Conservation (phyloP, 108 stramenopile genomes). For the Cylindrotheca closterium region DNA sequence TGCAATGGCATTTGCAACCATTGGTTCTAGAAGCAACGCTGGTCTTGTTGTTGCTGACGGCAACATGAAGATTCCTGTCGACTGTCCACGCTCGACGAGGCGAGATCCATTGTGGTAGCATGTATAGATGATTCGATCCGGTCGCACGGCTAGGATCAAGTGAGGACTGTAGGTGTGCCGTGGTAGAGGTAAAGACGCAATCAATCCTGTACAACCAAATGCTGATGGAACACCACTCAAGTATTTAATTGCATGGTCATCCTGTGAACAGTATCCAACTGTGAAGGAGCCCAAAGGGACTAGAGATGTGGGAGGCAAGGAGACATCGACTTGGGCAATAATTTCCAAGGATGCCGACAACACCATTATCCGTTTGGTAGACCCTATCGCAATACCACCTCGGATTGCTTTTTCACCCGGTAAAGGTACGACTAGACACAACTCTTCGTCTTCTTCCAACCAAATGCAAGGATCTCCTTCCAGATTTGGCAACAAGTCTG, state of each 20-base stretch:
- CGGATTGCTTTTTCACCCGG: conserved; percentile 42
- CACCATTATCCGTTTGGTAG: conserved; percentile 66
- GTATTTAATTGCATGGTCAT: conserved; percentile 53
- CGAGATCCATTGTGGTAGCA: conserved; percentile 43
- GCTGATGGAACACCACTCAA: conserved; percentile 55
- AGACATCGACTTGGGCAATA: conserved; percentile 39
- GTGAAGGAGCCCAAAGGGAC: conserved; percentile 76
- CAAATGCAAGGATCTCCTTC: conserved; percentile 43
- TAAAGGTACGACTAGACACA: conserved; percentile 53
- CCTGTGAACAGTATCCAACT: conserved; percentile 59
- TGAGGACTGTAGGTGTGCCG: conserved; percentile 28
- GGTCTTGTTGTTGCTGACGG: conserved; percentile 64
- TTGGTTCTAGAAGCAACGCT: conserved; percentile 72
- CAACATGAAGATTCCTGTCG: conserved; percentile 43
- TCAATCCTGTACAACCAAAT: conserved; percentile 47
- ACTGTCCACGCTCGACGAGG: conserved; percentile 53
- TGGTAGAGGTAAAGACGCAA: conserved; percentile 54
- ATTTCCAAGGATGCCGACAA: conserved; percentile 49
- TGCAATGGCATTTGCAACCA: conserved; percentile 80
- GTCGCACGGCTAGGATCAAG: conserved; percentile 60
- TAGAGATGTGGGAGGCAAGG: conserved; percentile 41
- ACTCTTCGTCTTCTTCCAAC: conserved; percentile 62
- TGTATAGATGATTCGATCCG: conserved; percentile 67
- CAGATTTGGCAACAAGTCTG: conserved; percentile 31
- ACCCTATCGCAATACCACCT: conserved; percentile 63